Base-by-base conservation (phyloP, 768 basidiomycete species). In the Amanita molliuscula region DNA sequence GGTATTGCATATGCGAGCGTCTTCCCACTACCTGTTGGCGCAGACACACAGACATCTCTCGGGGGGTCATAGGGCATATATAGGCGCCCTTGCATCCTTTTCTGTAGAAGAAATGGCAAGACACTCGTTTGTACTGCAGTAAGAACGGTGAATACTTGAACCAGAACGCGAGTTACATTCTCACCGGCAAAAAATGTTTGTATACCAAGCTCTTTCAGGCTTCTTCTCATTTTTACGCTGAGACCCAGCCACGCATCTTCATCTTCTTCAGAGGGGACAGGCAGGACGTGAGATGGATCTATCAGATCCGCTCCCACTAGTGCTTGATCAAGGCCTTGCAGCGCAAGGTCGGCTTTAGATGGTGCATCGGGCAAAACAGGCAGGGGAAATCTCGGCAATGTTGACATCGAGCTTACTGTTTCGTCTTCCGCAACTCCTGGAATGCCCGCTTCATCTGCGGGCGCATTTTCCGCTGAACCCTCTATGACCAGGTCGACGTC, bases 11-110 rank as follows among this genome's bases (percentile, higher is more conserved):
- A 99, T n/a, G 91, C 88, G 25, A 99, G 74, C 0, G 95, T 99
- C 65, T 99, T 99, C 0, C 96, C 96, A 57, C 93, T 96, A 20
- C 96, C 96, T 0, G 96, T 99, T 0, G 96, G 96, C 1, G 96
- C 96, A 6, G 92, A 96, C 10, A 95, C 88, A 56, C 93, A 94
- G 10, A 93, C 75, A 65, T 99, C 96, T 23, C 74, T 74, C 23
- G 82, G 82, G 31, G 78, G 74, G 50, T 75, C 61, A 56, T 78
- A 82, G 0, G 88, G 82, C 37, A 74, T 68, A 58, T 90, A 89
- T 8, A 92, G 64, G 44, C 69, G 62, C 35, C 73, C 62, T 3
- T 62, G 56, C 7, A 61, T 55, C 15, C 71, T 60, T 43, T 68
- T 45, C 13, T 75, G 72, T 11, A 94, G 74, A 0, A 98, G 71